Base-by-base conservation (phyloP, 768 basidiomycete species). In the Cyclocybe cylindracea region DNA sequence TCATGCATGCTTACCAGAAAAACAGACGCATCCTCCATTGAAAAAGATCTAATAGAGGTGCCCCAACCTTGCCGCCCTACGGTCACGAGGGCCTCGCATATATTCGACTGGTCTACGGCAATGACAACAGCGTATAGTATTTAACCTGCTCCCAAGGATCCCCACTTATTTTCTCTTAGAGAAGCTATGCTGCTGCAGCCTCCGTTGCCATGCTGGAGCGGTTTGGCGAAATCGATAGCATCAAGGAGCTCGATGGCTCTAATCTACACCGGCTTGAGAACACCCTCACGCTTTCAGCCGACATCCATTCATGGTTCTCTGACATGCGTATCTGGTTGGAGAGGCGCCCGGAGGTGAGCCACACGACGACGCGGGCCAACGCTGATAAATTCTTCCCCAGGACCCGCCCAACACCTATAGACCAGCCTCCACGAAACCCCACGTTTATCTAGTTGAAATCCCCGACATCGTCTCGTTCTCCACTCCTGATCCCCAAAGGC, bases 221-320 rank as follows among this genome's bases (percentile, higher is more conserved):
- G 11, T 53, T 48, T 51, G 53, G 53, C 14, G 32, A 45, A 10
- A 16, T 49, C 18, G 38, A 49, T 32, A 7, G 33, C 34, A 41
- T 55, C 35, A 38, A 59, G 11, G 65, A 66, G 48, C 46, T 70
- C 36, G 57, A 65, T 32, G 70, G 64, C 10, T 40, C 43, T 14
- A 50, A 54, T 14, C 58, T 67, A 11, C 68, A 71, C 51, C 61
- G 57, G 10, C 54, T 66, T 24, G 59, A 62, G 33, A 66, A 66
- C 46, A 41, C 62, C 14, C 35, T 66, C 13, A 65, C 64, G 5
- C 36, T 64, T 38, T 39, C 44, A 13, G 6, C 13, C 5, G 16
- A 24, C 19, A 3, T 54, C n/a, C 54, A 58, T 31, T 1, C 7
- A 9, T 10, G 33, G 4, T 64, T 62, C 51, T 58, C 53, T 47